A percentile compares a stretch with the other conserved stretches of the same genome.
These are phyloP conservation scores for Capsella bursapastoris DNA, from an alignment of 345 rosid species.

Conservation along the genomic window DNA sequence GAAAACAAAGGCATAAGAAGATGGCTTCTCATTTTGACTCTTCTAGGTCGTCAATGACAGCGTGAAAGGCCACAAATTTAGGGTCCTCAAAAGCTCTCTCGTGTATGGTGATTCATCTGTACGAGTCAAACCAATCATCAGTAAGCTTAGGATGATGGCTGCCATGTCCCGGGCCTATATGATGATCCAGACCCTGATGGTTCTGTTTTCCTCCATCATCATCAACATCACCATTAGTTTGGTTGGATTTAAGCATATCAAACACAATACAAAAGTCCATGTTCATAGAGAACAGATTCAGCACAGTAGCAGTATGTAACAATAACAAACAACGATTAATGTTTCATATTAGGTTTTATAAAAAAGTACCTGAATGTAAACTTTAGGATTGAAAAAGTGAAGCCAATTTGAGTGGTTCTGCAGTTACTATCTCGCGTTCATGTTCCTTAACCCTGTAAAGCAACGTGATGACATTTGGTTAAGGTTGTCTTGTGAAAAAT, in stretches of 20 bases:
- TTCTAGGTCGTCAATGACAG: constrained; percentile 32
- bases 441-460: constrained; percentile 37
- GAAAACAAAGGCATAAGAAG: neutral
- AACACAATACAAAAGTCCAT: constrained; percentile 1
- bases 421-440: constrained; percentile 28
- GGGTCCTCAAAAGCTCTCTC: constrained; percentile 20
- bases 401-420: constrained; percentile 27
- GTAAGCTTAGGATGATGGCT: constrained; percentile 70
- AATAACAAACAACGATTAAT: neutral
- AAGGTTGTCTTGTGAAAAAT: neutral
- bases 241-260: neutral
- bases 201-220: constrained; percentile 61
- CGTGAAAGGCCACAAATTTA: constrained; percentile 31
- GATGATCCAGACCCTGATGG: constrained; percentile 88
- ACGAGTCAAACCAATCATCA: constrained; percentile 8
- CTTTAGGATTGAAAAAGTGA: neutral
- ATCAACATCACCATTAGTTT: constrained; percentile 11
- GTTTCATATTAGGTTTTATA: neutral
- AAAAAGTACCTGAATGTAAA: neutral
- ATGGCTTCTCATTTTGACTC: constrained; percentile 34
- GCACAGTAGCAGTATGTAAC: neutral
- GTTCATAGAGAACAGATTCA: neutral
- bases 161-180: constrained; percentile 95
- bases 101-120: constrained; percentile 13
- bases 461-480: constrained; percentile 14